A percentile compares a stretch with the other conserved stretches of the same genome.
Evolutionary conservation across 345 rosid genomes (phyloP).

Genomic region (Camelina sativa): DNA sequence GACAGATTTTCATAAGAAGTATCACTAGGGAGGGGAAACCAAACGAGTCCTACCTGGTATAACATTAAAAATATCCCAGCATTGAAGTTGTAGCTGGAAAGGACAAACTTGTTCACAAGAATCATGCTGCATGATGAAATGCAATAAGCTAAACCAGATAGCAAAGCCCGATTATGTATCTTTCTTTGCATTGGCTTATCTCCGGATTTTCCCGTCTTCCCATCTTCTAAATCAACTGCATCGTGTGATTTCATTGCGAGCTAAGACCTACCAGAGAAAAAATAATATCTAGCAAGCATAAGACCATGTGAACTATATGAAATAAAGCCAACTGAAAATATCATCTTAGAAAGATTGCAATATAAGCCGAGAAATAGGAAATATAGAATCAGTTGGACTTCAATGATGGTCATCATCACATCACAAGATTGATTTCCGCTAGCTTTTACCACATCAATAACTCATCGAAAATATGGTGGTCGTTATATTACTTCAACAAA

Average conservation of each 20-base stretch:
- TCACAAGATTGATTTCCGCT: background rate
- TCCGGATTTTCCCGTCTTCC: constrained; percentile 62
- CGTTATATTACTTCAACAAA: background rate
- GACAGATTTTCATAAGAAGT: constrained; percentile 61
- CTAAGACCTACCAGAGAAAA: constrained; percentile 49
- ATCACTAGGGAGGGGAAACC: background rate
- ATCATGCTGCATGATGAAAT: constrained; percentile 98
- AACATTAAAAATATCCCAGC: constrained; percentile 97
- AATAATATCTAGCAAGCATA: background rate
- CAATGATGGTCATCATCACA: constrained; percentile 8
- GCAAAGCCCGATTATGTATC: constrained; percentile 78
- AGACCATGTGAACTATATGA: background rate
- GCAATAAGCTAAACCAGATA: constrained; percentile 92
- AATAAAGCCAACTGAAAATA: background rate
- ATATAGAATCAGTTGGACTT: background rate
- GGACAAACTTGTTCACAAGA: constrained; percentile 90
- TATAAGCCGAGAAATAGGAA: constrained; percentile 5
- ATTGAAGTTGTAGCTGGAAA: constrained; percentile 88
- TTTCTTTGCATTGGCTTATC: constrained; percentile 58
- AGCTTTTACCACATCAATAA: background rate
- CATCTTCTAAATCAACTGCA: constrained; percentile 84
- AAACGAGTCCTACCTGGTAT: constrained; percentile 69
- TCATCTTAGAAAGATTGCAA: background rate
- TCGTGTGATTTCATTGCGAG: constrained; percentile 60
- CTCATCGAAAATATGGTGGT: background rate